Base-by-base conservation (phyloP, 108 stramenopile species). In the Skeletonema marinoi region DNA sequence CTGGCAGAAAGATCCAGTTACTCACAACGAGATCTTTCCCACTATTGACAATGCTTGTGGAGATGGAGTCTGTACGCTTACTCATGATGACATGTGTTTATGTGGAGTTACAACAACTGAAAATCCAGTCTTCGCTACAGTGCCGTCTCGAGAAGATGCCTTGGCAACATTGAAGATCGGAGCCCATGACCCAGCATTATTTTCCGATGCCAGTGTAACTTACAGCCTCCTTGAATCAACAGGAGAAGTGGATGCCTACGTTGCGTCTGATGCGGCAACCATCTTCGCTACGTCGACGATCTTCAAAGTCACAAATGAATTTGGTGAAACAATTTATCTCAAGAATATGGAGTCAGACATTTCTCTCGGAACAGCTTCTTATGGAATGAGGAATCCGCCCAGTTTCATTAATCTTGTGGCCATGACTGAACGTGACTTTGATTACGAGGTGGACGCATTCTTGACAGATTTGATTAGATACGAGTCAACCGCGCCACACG, bases 401-500 rank as follows among this genome's bases (percentile, higher is more conserved):
- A 63, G 62, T 7, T 63, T 68, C 68, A 56, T 50, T 65, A 41
- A 59, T 68, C 21, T 54, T 44, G 42, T 30, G n/a, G 31, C 6
- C 4, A 50, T 54, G 31, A 19, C 32, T 3, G 46, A 31, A 32
- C 32, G 21, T 51, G 68, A 80, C 60, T 81, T 84, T 13, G 8
- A 54, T 0, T 60, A 75, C 58, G 82, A 88, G 51, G 78, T 81
- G 8, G 77, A 84, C 3, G 76, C 83, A 8, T 54, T 82, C 6
- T 35, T 88, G 32, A 70, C 71, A 44, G 67, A 75, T 42, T 36
- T 67, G 19, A 69, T 83, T 38, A 68, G 71, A 60, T 85, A 91
- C 58, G 74, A 71, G 21, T 88, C 82, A 60, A 77, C 77, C 14
- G 85, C 90, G 9, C 87, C 88, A 9, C 88, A 88, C 68, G 33